Evolutionary conservation across 148 eudicot species (phyloP).

Genomic region (Linanthus parryae): DNA sequence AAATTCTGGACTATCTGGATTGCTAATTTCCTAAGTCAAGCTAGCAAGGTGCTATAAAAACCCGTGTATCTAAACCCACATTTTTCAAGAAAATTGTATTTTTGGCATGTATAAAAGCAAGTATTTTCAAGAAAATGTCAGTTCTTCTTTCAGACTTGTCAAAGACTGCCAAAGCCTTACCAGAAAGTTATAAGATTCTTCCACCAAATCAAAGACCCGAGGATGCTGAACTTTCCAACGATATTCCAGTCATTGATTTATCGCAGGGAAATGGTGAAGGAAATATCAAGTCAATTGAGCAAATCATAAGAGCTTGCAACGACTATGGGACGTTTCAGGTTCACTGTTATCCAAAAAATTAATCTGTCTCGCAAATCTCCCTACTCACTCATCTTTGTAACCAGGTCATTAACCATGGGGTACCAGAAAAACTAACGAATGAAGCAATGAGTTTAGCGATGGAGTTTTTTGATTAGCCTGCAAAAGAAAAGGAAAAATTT

Average conservation of each 20-base stretch:
- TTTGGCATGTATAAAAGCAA: no score
- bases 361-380: no score
- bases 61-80: no score
- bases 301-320: conserved; percentile 37
- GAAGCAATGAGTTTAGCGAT: conserved; percentile 34
- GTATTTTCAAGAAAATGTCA: no score
- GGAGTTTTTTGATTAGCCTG: conserved; percentile 40
- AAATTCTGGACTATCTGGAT: no score
- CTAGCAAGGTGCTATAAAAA: no score
- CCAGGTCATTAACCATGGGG: conserved; percentile 38
- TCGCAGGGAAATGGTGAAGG: no score
- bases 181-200: conserved; percentile 35
- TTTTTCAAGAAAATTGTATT: no score
- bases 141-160: no score
- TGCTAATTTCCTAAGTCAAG: no score
- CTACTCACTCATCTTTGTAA: no score
- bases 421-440: conserved; percentile 25
- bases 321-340: conserved; percentile 69
- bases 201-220: conserved; percentile 46
- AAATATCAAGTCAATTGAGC: conserved; percentile 7
- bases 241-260: conserved; percentile 43
- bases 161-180: conserved; percentile 34
- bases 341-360: no score
- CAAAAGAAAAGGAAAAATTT: conserved; percentile 26
- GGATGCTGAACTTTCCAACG: conserved; percentile 16